These are phyloP conservation scores for Ailanthus altissimus DNA, from an alignment of 345 rosid species.

Conservation along the genomic window DNA sequence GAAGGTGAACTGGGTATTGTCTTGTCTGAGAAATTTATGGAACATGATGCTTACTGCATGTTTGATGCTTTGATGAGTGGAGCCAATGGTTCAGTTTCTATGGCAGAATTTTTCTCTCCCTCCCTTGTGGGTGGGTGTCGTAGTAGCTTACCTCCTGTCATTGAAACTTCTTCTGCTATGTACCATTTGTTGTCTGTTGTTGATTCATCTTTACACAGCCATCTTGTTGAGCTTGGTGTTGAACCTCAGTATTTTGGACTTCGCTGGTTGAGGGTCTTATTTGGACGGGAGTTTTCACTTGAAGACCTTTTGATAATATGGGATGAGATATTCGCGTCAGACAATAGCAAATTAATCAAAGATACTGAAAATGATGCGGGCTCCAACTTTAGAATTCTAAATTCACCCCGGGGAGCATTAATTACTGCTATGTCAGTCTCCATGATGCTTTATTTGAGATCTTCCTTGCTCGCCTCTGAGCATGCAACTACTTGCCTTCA, in stretches of 20 bases:
- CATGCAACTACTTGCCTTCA: constrained; percentile 89
- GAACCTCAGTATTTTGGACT: constrained; percentile 98
- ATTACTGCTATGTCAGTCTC: constrained; percentile 80
- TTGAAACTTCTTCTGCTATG: constrained; percentile 83
- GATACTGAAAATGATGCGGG: constrained; percentile 33
- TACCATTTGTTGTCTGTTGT: constrained; percentile 74
- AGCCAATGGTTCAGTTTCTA: constrained; percentile 66
- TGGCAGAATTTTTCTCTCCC: constrained; percentile 79
- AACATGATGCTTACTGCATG: constrained; percentile 98
- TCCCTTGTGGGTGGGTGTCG: constrained; percentile 55
- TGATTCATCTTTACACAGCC: constrained; percentile 86
- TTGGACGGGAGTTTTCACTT: constrained; percentile 88
- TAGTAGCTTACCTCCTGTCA: constrained; percentile 73
- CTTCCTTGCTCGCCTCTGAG: constrained; percentile 91
- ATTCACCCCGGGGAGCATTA: constrained; percentile 75
- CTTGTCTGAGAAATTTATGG: constrained; percentile 95
- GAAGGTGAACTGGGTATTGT: constrained; percentile 98
- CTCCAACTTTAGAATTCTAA: constrained; percentile 51
- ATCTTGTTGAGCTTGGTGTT: constrained; percentile 87
- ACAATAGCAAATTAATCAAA: constrained; percentile 42
- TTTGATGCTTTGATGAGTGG: constrained; percentile 94
- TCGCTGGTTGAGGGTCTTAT: constrained; percentile 93
- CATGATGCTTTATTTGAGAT: constrained; percentile 79
- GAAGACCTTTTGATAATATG: constrained; percentile 73
- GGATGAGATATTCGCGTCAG: constrained; percentile 90